Evolutionary conservation across 1,284 basidiomycete genomes (phyloP).

Genomic region (Pseudozyma thailandica): DNA sequence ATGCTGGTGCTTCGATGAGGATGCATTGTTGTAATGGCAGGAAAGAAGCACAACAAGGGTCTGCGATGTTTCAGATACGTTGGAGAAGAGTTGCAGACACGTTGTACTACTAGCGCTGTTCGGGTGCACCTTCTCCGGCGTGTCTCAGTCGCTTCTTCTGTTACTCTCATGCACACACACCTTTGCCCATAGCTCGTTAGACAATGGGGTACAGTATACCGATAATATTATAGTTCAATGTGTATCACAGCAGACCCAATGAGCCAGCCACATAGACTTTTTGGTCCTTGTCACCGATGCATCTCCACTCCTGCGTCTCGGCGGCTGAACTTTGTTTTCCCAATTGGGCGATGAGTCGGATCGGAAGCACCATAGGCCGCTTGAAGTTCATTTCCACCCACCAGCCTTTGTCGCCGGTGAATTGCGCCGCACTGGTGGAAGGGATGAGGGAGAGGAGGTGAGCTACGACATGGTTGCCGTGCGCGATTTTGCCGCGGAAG

Average conservation of each 20-base stretch:
- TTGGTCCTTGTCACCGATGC: slow-evolving; percentile 1
- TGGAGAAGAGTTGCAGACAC: too few relatives aligned
- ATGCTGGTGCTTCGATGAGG: too few relatives aligned
- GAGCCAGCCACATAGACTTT: slow-evolving; percentile 13
- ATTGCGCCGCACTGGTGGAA: neutral
- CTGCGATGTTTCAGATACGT: too few relatives aligned
- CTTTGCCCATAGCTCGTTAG: too few relatives aligned
- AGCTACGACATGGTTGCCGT: slow-evolving; percentile 29
- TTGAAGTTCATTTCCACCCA: slow-evolving; percentile 21
- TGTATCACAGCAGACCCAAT: neutral
- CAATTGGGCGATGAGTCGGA: neutral
- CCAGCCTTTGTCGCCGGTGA: slow-evolving; percentile 1
- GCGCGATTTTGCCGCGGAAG: slow-evolving; percentile 25
- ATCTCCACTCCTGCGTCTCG: slow-evolving; percentile 1
- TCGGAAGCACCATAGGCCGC: slow-evolving; percentile 22
- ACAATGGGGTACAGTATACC: too few relatives aligned
- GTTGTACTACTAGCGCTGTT: too few relatives aligned
- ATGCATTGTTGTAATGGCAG: too few relatives aligned
- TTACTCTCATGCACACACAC: too few relatives aligned
- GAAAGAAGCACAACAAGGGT: too few relatives aligned
- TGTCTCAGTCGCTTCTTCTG: too few relatives aligned
- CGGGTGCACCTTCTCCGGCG: too few relatives aligned
- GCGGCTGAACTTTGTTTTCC: neutral
- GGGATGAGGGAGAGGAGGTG: slow-evolving; percentile 1
- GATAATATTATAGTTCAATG: too few relatives aligned